phyloP scores from a whole-genome alignment of 2,329 filamentous ascomycete species.

The Graphiopsis chlorocephala region DNA sequence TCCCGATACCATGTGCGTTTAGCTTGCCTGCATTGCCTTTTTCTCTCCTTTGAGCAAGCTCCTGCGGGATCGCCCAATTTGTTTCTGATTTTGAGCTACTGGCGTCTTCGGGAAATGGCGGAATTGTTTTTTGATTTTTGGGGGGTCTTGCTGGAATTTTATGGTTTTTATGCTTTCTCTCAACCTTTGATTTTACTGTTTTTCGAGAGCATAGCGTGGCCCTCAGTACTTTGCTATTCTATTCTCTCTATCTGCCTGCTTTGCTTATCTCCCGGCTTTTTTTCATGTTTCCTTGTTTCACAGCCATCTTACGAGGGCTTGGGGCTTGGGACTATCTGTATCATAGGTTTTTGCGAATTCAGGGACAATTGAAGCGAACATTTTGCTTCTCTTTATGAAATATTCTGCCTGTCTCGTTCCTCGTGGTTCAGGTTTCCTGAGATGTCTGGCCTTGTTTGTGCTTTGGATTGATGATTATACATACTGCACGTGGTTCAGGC shows the following conservation, averaged over 20 bases:
- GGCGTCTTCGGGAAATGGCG: slow-evolving; percentile 11
- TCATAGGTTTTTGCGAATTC: neutral
- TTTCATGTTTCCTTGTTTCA: neutral
- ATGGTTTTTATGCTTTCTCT: neutral
- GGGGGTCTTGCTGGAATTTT: neutral
- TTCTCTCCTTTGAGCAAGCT: neutral
- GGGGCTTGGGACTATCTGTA: neutral
- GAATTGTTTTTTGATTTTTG: neutral
- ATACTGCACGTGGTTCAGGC: no score
- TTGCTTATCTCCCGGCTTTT: no score
- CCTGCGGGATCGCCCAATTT: neutral
- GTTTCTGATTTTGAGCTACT: neutral
- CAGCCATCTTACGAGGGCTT: neutral
- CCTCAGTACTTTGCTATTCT: neutral
- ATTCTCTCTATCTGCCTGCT: neutral
- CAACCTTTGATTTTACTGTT: neutral
- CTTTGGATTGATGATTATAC: no score
- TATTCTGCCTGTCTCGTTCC: no score
- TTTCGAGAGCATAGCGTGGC: neutral
- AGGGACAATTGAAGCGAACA: neutral
- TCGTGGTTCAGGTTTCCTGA: no score
- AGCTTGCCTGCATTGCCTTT: slow-evolving; percentile 4
- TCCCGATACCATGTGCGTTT: slow-evolving; percentile 17
- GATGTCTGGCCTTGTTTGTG: no score
- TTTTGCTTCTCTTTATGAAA: no score